These are phyloP conservation scores for Neonectria hederae DNA, from an alignment of 2,329 filamentous ascomycete genomes.

Conservation along the genomic window DNA sequence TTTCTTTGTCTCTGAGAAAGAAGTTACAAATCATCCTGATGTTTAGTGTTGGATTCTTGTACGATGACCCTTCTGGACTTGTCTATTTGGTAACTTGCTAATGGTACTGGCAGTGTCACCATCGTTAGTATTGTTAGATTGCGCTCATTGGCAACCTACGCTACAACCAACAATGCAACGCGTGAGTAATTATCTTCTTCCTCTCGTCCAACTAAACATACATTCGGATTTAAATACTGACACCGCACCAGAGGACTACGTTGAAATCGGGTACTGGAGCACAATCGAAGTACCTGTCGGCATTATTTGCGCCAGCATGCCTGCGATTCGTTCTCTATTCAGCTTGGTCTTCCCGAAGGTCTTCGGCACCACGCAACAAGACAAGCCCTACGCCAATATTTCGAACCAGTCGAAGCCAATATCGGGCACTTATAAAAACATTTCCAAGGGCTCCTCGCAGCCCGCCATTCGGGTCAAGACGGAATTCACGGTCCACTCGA, in stretches of 20 bases:
- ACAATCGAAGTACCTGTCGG: conserved; percentile 44
- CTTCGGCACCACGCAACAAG: conserved; percentile 22
- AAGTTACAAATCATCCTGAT: conserved; percentile 54
- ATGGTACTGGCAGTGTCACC: conserved; percentile 28
- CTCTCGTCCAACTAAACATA: not conserved
- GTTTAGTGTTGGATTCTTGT: conserved; percentile 54
- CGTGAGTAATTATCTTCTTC: conserved; percentile 22
- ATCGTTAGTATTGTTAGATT: conserved; percentile 37
- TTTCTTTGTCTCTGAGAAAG: conserved; percentile 52
- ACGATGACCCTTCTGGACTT: conserved; percentile 8
- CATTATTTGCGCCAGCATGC: conserved; percentile 45
- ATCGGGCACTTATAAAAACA: not conserved
- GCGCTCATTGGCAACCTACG: conserved; percentile 34
- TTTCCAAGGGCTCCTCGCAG: not conserved
- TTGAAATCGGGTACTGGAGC: conserved; percentile 41
- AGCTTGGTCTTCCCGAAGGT: conserved; percentile 30
- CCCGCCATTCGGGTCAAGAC: not conserved
- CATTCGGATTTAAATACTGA: not conserved
- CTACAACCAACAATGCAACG: conserved; percentile 36
- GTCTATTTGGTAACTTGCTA: not conserved
- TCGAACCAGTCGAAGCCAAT: conserved; percentile 7
- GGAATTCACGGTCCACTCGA: not conserved
- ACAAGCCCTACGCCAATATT: conserved; percentile 30
- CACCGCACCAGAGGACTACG: conserved; percentile 35
- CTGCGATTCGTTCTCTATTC: conserved; percentile 34